Evolutionary conservation across 2,329 filamentous ascomycete species (phyloP).

Genomic region (Paraconiothyrium sp.): DNA sequence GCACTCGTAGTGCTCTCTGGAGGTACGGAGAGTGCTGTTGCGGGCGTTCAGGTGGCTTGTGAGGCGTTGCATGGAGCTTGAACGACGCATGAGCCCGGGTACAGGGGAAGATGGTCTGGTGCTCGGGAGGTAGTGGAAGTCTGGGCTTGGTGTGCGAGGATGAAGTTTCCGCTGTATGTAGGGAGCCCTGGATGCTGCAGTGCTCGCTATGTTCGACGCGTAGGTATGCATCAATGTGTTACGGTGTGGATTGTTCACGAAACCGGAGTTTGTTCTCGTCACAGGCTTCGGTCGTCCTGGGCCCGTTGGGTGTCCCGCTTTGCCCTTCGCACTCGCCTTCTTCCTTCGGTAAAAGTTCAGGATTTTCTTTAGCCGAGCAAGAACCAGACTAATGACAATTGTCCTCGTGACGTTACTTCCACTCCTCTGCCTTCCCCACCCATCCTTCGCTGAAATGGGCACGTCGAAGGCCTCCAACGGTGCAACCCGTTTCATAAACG

Average conservation of each 20-base stretch:
- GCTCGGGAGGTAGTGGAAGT: slow-evolving; percentile 18
- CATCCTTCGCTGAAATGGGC: not conserved
- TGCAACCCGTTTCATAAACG: not conserved
- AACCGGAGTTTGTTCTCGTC: slow-evolving; percentile 19
- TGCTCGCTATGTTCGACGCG: slow-evolving; percentile 19
- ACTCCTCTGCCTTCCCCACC: not conserved
- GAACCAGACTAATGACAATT: slow-evolving; percentile 18
- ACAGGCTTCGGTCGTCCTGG: slow-evolving; percentile 10
- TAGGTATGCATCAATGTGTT: slow-evolving; percentile 18
- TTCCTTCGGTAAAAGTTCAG: slow-evolving; percentile 14
- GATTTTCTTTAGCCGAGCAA: slow-evolving; percentile 8
- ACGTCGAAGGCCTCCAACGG: not conserved
- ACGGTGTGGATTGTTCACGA: slow-evolving; percentile 15
- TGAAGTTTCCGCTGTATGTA: not conserved
- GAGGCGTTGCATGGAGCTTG: slow-evolving; percentile 23
- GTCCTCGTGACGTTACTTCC: slow-evolving; percentile 16
- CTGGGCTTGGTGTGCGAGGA: slow-evolving; percentile 18
- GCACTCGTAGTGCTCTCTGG: slow-evolving; percentile 23
- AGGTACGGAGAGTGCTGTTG: not conserved
- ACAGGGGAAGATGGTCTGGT: not conserved
- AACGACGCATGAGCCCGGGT: slow-evolving; percentile 18
- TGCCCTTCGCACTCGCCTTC: not conserved
- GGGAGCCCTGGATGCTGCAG: not conserved
- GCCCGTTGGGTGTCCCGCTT: not conserved
- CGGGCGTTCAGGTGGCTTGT: slow-evolving; percentile 14